Percentiles rank a stretch among this genome's conserved stretches.
Conservation (phyloP, 1,284 basidiomycete species). For the Golubevia sp. region DNA sequence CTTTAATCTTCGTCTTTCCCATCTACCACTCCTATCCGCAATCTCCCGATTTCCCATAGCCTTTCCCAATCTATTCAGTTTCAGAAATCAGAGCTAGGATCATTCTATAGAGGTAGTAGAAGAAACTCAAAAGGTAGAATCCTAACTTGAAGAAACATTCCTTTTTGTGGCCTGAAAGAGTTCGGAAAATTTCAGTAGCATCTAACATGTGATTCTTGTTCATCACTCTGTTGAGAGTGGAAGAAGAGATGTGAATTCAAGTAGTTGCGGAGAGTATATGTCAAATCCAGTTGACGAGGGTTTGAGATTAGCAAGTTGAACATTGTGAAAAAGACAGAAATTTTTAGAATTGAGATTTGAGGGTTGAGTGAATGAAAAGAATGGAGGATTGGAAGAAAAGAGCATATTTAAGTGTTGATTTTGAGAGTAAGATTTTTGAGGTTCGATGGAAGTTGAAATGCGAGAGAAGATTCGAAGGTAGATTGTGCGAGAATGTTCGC, state of each 20-base stretch:
- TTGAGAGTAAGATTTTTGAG: too few species aligned
- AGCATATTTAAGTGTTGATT: too few species aligned
- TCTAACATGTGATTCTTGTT: constrained; percentile 98
- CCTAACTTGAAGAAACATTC: constrained; percentile 70
- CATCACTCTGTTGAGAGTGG: constrained; percentile 80
- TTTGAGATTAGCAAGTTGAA: neutral
- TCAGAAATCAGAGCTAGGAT: constrained; percentile 9
- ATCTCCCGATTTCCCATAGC: too few species aligned
- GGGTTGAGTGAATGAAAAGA: neutral
- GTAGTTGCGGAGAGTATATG: too few species aligned
- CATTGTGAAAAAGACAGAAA: neutral
- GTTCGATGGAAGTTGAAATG: too few species aligned
- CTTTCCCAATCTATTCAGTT: constrained; percentile 1
- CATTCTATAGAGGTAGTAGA: constrained; percentile 55
- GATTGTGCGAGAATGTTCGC: neutral
- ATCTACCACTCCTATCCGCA: too few species aligned
- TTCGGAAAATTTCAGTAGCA: constrained; percentile 98
- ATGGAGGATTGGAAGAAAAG: neutral
- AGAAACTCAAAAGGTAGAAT: constrained; percentile 58
- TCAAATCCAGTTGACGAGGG: neutral
- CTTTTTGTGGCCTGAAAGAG: constrained; percentile 90
- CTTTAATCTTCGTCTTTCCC: too few species aligned
- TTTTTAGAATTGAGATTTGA: neutral
- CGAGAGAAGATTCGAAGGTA: too few species aligned
- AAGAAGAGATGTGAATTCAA: too few species aligned